Base-by-base conservation (phyloP, 345 rosid genomes). In the Psidium friedrichsthalianum region DNA sequence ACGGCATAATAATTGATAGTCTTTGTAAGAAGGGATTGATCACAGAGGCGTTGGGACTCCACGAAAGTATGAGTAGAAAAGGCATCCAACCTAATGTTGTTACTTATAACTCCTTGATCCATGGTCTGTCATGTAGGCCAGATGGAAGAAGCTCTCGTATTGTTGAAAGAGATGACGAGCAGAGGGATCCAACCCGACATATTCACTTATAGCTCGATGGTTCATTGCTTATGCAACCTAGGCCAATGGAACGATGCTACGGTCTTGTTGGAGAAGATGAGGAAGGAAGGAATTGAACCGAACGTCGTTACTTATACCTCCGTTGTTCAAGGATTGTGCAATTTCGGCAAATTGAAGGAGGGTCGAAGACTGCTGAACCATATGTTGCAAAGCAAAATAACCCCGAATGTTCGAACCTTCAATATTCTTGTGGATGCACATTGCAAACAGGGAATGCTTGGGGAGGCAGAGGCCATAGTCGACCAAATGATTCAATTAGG, bases 1-100 rank as follows among this genome's bases (percentile, higher is more conserved):
- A 58, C 16, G 1, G 2, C 29, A n/a, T n/a, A 22, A 7, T 58
- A 2, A n/a, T 12, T 0, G 64, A 58, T 58, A 0, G 32, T n/a
- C 4, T 58, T 11, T 12, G 64, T 32, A 58, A 58, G 64, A 0
- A 5, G 64, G 64, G 64, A 58, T 58, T 56, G 6, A 12, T 58
- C 16, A 12, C 16, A 0, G 16, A 57, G 32, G 29, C 64, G 1
- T 64, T 32, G 47, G 2, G 47, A 36, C 7, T 69, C 25, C 25
- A 18, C 0, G 78, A 2, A 1, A 4, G 2, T 9, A 4, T 36
- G 78, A 36, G 47, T 4, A 4, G 0, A 3, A 69, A 69, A 18
- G 47, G 21, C 13, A 1, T 69, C 3, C 0, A 36, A 69, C 47
- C 24, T 18, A 0, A 69, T 69, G 13, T 49, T 49, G 51, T 49